Percentiles rank a stretch among this genome's conserved stretches.
Evolutionary conservation across 306 rosid genomes (phyloP).

Genomic region (Notholithocarpus densiflorus): DNA sequence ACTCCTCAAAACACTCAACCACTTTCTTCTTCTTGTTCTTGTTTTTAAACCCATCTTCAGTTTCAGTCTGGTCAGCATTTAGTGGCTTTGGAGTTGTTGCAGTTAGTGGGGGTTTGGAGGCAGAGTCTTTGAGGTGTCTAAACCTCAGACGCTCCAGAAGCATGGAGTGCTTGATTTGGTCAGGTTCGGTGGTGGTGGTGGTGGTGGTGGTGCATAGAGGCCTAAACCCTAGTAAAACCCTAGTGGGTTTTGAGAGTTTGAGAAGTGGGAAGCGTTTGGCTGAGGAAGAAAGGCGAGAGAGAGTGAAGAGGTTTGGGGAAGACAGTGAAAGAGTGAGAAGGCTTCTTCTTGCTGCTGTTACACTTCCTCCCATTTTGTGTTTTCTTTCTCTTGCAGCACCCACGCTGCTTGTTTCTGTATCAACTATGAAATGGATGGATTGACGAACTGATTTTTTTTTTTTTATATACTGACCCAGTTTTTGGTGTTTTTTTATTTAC

Average conservation of each 20-base stretch:
- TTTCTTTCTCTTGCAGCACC: too few relatives aligned
- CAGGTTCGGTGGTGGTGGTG: conserved; percentile 15
- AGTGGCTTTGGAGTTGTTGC: conserved; percentile 4
- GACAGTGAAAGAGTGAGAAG: conserved; percentile 43
- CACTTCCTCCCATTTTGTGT: too few relatives aligned
- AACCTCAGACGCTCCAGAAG: conserved; percentile 72
- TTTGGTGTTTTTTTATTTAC: too few relatives aligned
- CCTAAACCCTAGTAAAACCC: conserved; percentile 43
- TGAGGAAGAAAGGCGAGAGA: conserved; percentile 45
- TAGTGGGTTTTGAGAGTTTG: conserved; percentile 31
- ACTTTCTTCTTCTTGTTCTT: conserved; percentile 38
- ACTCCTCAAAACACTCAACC: conserved; percentile 56
- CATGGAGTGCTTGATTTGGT: conserved; percentile 51
- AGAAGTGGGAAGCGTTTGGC: conserved; percentile 41
- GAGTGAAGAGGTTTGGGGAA: conserved; percentile 28
- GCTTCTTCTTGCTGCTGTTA: conserved; percentile 51
- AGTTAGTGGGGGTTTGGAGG: conserved; percentile 16
- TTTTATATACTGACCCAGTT: too few relatives aligned
- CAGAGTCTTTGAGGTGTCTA: conserved; percentile 58
- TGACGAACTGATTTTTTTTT: too few relatives aligned
- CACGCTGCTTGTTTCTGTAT: too few relatives aligned
- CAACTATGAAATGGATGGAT: too few relatives aligned
- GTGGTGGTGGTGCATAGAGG: conserved; percentile 55
- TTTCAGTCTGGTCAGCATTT: conserved; percentile 10
- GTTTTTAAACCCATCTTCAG: conserved; percentile 28